A percentile compares a stretch with the other conserved stretches of the same genome.
phyloP scores from a whole-genome alignment of 495 filamentous ascomycete genomes.

The Clavariopsis aquatica region DNA sequence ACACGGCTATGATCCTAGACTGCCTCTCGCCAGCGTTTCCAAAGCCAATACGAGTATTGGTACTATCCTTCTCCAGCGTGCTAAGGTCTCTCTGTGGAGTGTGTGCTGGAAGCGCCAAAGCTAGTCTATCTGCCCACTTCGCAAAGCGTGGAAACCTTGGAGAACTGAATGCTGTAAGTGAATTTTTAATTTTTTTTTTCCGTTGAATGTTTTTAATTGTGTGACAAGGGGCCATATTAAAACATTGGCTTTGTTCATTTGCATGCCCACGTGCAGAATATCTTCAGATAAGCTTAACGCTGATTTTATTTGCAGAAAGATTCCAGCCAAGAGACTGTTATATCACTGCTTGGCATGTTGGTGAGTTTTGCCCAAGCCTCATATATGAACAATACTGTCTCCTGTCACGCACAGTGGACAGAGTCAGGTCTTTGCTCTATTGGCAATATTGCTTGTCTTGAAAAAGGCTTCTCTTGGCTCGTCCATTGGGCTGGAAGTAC shows the following conservation, averaged over 20 bases:
- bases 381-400: slow-evolving; percentile 1
- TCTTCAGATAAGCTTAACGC: slow-evolving; percentile 23
- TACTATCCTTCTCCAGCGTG: slow-evolving; percentile 75
- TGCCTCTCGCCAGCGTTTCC: slow-evolving; percentile 81
- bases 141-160: slow-evolving; percentile 84
- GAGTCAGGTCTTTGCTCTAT: not conserved
- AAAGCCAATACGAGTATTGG: slow-evolving; percentile 61
- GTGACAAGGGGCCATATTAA: slow-evolving; percentile 5
- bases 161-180: slow-evolving; percentile 85
- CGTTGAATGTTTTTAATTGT: slow-evolving; percentile 3
- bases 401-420: not conserved
- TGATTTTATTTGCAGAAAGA: slow-evolving; percentile 64
- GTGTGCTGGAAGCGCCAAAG: slow-evolving; percentile 85
- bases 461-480: not conserved
- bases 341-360: slow-evolving; percentile 87
- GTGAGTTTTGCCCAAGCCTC: slow-evolving; percentile 48
- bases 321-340: slow-evolving; percentile 92
- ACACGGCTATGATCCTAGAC: slow-evolving; percentile 85
- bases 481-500: not conserved
- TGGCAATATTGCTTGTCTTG: slow-evolving; percentile 1
- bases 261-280: slow-evolving; percentile 14
- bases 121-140: slow-evolving; percentile 89
- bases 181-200: not conserved
- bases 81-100: slow-evolving; percentile 85
- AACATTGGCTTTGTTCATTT: slow-evolving; percentile 13